Evolutionary conservation across 2,329 filamentous ascomycete genomes (phyloP).

Genomic region (Chaetothyriales sp.): DNA sequence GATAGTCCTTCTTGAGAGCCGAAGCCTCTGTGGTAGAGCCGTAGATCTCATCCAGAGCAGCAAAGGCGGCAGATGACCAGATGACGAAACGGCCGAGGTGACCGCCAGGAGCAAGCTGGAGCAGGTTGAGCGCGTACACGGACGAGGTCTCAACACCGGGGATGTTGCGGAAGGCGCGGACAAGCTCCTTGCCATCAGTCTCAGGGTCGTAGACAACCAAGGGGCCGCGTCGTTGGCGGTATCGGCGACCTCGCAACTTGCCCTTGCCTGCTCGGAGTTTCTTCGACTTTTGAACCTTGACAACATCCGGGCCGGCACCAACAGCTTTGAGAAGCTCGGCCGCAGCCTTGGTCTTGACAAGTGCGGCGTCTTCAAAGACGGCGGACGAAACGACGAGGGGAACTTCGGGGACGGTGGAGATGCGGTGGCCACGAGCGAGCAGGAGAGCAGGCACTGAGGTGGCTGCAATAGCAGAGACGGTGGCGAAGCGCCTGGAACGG

Average conservation of each 20-base stretch:
- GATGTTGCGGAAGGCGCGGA: slow-evolving; percentile 95
- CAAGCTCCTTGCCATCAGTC: slow-evolving; percentile 85
- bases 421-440: slow-evolving; percentile 91
- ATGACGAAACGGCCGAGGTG: slow-evolving; percentile 98
- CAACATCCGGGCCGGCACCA: slow-evolving; percentile 78
- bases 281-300: slow-evolving; percentile 91
- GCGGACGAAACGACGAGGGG: slow-evolving; percentile 90
- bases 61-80: slow-evolving; percentile 84
- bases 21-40: slow-evolving; percentile 80
- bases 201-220: slow-evolving; percentile 96
- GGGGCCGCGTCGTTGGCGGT: slow-evolving; percentile 94
- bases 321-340: slow-evolving; percentile 77
- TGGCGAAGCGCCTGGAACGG: slow-evolving; percentile 70
- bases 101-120: slow-evolving; percentile 93
- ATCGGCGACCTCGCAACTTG: slow-evolving; percentile 91
- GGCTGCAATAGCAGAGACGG: slow-evolving; percentile 90
- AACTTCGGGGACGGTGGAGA: slow-evolving; percentile 85
- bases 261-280: slow-evolving; percentile 98
- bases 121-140: slow-evolving; percentile 81
- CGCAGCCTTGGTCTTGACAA: slow-evolving; percentile 81
- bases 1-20: slow-evolving; percentile 96
- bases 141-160: slow-evolving; percentile 92
- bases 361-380: slow-evolving; percentile 63
- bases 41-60: slow-evolving; percentile 92
- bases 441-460: slow-evolving; percentile 91